Evolutionary conservation across 192 early-diverging fungal species (phyloP), one percentile per base, ranked within the genome.

Genomic region (Podochytrium sp.): DNA sequence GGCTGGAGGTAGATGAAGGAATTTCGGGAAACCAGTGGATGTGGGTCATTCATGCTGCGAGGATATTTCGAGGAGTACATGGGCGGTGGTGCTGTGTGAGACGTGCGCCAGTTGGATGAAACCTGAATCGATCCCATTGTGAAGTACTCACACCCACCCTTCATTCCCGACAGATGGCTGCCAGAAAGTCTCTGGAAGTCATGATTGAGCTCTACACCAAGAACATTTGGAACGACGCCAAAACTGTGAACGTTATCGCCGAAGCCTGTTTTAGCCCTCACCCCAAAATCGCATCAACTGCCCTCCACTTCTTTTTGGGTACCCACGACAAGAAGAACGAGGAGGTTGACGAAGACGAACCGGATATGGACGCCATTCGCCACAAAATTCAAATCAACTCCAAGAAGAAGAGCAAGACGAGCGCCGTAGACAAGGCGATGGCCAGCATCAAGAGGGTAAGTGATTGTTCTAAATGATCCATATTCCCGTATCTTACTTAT

Each of bases 181-280:
- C 96, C 33, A 94, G 96, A 73, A 94, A 95, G 77, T 96, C 93
- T 71, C 84, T 99, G 34, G 95, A 98, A 65, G 92, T 98, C 32
- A 98, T 97, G 87, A 94, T 99, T 65, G 96, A 98, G 60, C 81
- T 98, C 32, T 99, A 99, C 84, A 87, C 90, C 72, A 99, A 98
- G 81, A 91, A 93, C 72, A 87, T 99, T 20, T 99, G 98, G 95
- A 95, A 96, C 71, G 98, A 98, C 79, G 90, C 92, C 49, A 99
- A 99, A 85, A 98, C 98, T 23, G 95, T 97, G 70, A 99, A 99
- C 80, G 94, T 99, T 20, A 93, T 99, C 79, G 91, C 94, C 18
- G 93, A 97, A 76, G 97, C 97, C 7, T 97, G 95, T 80, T 96
- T 98, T 67, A 97, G 94, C 42, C 90, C 90, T 30, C 88, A 91